Percentiles rank a stretch among this genome's conserved stretches.
These are phyloP conservation scores for Tetraselmis chui DNA, from an alignment of 139 green algal genomes.

Conservation along the genomic window DNA sequence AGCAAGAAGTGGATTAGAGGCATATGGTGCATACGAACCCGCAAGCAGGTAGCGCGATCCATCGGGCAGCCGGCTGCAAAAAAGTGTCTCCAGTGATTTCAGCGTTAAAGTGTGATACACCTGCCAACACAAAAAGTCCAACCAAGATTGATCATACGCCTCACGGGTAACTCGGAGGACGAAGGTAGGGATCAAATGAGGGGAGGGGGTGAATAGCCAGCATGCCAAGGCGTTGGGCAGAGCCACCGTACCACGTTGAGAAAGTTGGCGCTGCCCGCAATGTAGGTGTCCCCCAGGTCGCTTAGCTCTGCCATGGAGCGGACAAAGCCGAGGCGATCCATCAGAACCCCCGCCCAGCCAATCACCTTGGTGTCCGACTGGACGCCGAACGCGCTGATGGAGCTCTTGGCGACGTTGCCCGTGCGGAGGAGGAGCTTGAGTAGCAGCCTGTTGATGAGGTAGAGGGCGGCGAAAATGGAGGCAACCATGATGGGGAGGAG, in stretches of 20 bases:
- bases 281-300: not conserved
- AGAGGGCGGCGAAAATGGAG: slow-evolving; percentile 1
- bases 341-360: not conserved
- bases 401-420: not conserved
- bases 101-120: not conserved
- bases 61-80: not conserved
- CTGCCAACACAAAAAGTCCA: not conserved
- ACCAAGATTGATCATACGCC: too few species aligned
- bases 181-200: too few species aligned
- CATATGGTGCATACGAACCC: too few species aligned
- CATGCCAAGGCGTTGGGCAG: not conserved
- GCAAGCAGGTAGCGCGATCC: not conserved
- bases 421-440: not conserved
- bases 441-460: not conserved
- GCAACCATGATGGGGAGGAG: slow-evolving; percentile 4
- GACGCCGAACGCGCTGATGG: not conserved
- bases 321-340: not conserved
- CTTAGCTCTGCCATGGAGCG: not conserved
- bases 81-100: not conserved
- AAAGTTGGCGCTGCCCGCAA: not conserved
- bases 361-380: not conserved
- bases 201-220: not conserved
- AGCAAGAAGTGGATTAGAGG: too few species aligned
- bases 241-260: not conserved
- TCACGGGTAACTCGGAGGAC: too few species aligned